Conservation (phyloP, 345 rosid genomes). For the Noccaea caerulescens region DNA sequence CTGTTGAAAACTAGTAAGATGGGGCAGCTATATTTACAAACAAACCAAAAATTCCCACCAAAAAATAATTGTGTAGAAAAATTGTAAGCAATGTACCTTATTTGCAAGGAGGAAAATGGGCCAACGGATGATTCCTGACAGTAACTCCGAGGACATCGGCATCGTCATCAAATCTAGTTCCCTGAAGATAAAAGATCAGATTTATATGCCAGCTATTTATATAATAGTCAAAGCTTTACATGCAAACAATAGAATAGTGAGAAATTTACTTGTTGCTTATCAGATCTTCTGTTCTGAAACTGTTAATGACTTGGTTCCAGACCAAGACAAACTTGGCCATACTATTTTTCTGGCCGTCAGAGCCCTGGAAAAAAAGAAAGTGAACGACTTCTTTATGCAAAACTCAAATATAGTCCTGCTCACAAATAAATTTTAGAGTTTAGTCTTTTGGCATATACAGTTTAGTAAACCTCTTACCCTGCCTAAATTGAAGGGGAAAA, state of each 20-base stretch:
- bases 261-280: constrained; percentile 76
- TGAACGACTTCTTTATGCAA: neutral
- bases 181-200: constrained; percentile 49
- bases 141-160: constrained; percentile 68
- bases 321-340: constrained; percentile 82
- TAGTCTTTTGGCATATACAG: constrained; percentile 11
- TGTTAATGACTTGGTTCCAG: constrained; percentile 86
- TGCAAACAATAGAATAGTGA: constrained; percentile 17
- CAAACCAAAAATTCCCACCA: constrained; percentile 22
- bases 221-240: constrained; percentile 2
- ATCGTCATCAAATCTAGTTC: constrained; percentile 90
- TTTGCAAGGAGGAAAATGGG: constrained; percentile 92
- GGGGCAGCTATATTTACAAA: constrained; percentile 45
- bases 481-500: constrained; percentile 50
- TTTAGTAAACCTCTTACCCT: constrained; percentile 55
- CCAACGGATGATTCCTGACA: constrained; percentile 75
- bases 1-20: constrained; percentile 72
- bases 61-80: neutral
- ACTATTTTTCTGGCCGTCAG: constrained; percentile 53
- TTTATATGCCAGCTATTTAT: constrained; percentile 6
- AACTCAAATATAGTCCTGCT: constrained; percentile 11
- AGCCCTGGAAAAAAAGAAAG: constrained; percentile 46
- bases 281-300: constrained; percentile 84
- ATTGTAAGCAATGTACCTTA: constrained; percentile 56
- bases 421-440: neutral